These are phyloP conservation scores for Zanthoxylum bungeanum DNA, from an alignment of 345 rosid genomes.

Conservation along the genomic window DNA sequence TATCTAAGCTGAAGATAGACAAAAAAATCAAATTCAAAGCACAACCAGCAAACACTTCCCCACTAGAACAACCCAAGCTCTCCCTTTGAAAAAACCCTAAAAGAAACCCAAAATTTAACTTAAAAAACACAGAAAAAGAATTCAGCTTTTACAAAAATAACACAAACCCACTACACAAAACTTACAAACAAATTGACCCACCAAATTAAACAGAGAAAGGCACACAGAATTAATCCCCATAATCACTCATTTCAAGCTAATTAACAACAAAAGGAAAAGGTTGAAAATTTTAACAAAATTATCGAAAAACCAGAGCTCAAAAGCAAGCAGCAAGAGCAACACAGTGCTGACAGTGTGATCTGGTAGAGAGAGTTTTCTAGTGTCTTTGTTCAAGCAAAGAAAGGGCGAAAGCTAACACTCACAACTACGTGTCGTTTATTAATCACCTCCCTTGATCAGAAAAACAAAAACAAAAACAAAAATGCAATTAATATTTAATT, in stretches of 20 bases:
- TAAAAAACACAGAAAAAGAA: too few relatives aligned
- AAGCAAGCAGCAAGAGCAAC: slow-evolving; percentile 6
- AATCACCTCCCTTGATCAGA: slow-evolving; percentile 15
- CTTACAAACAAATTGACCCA: slow-evolving; percentile 5
- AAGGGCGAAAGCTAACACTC: background rate
- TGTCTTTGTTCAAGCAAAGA: too few relatives aligned
- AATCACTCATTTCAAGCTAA: slow-evolving; percentile 20
- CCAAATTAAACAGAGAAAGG: slow-evolving; percentile 19
- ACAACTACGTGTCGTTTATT: slow-evolving; percentile 22
- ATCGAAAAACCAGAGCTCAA: too few relatives aligned
- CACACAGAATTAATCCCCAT: slow-evolving; percentile 11
- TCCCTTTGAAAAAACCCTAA: background rate
- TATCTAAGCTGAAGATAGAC: background rate
- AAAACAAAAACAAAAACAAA: background rate
- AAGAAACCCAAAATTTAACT: too few relatives aligned
- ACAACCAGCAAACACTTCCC: background rate
- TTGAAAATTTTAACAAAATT: too few relatives aligned
- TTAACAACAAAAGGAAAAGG: slow-evolving; percentile 2
- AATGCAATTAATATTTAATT: background rate
- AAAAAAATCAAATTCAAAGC: slow-evolving; percentile 3
- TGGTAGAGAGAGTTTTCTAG: too few relatives aligned
- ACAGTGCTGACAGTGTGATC: too few relatives aligned
- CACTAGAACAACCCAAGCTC: slow-evolving; percentile 2
- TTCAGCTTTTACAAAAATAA: too few relatives aligned
- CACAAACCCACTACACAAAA: too few relatives aligned